Evolutionary conservation across 2,329 filamentous ascomycete genomes (phyloP).

Genomic region (Mariannaea elegans): DNA sequence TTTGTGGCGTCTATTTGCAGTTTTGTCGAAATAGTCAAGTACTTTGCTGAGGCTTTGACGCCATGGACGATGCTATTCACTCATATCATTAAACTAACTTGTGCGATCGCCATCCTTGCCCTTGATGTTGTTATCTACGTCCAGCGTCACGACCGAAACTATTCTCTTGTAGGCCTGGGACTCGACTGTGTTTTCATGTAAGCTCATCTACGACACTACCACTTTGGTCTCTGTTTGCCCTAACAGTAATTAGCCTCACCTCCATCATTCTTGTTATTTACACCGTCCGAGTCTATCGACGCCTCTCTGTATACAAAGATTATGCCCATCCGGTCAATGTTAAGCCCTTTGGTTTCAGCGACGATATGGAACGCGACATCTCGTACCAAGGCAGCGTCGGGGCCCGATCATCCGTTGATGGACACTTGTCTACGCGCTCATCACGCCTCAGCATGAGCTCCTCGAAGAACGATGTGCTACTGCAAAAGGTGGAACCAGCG

Average conservation of each 20-base stretch:
- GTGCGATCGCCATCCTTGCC: slow-evolving; percentile 56
- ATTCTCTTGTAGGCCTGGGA: slow-evolving; percentile 58
- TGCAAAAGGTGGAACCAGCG: slow-evolving; percentile 35
- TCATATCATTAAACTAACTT: slow-evolving; percentile 59
- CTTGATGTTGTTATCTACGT: slow-evolving; percentile 63
- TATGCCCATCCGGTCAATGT: slow-evolving; percentile 60
- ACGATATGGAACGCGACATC: slow-evolving; percentile 41
- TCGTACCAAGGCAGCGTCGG: slow-evolving; percentile 35
- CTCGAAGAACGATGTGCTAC: slow-evolving; percentile 31
- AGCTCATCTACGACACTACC: slow-evolving; percentile 31
- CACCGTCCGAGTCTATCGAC: slow-evolving; percentile 56
- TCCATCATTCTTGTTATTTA: slow-evolving; percentile 57
- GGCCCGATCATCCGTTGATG: slow-evolving; percentile 38
- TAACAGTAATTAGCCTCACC: slow-evolving; percentile 39
- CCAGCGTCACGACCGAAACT: slow-evolving; percentile 54
- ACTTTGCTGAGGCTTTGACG: slow-evolving; percentile 59
- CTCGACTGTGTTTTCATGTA: slow-evolving; percentile 61
- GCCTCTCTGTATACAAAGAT: slow-evolving; percentile 58
- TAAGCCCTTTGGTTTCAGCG: slow-evolving; percentile 58
- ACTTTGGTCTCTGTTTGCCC: neutral
- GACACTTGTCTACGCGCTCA: slow-evolving; percentile 38
- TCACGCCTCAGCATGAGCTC: slow-evolving; percentile 44
- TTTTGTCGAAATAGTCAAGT: slow-evolving; percentile 57
- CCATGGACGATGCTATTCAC: slow-evolving; percentile 63
- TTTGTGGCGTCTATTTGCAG: slow-evolving; percentile 57